A percentile compares a stretch with the other conserved stretches of the same genome.
Conservation (phyloP, 2,329 filamentous ascomycete species). For the Endoconidiophora polonica region DNA sequence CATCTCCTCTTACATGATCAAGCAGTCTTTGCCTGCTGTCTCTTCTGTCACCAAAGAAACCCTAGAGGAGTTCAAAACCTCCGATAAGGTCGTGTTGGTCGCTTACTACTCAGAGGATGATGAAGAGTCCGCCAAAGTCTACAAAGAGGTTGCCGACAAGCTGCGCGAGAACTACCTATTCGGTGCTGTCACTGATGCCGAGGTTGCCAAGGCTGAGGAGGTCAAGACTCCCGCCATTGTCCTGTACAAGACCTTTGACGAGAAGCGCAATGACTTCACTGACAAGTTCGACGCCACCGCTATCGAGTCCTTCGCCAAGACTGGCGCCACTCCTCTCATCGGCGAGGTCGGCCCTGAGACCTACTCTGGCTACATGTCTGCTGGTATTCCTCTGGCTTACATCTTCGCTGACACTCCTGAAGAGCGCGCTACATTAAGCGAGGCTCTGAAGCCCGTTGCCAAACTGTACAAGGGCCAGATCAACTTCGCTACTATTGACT, state of each 20-base stretch:
- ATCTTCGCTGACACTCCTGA: conserved; percentile 89
- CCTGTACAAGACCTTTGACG: conserved; percentile 95
- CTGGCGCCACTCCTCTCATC: conserved; percentile 71
- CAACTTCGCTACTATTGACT: conserved; percentile 97
- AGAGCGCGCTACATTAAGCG: conserved; percentile 66
- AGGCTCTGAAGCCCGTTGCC: conserved; percentile 68
- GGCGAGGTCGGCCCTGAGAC: conserved; percentile 96
- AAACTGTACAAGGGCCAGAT: conserved; percentile 84
- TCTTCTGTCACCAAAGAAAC: conserved; percentile 67
- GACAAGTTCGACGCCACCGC: conserved; percentile 68
- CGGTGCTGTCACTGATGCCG: conserved; percentile 68
- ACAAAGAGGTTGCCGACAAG: conserved; percentile 52
- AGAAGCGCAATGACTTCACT: conserved; percentile 74
- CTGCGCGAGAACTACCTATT: conserved; percentile 88
- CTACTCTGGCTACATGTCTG: conserved; percentile 85
- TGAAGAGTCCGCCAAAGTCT: conserved; percentile 78
- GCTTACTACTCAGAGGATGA: conserved; percentile 69
- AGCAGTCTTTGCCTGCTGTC: conserved; percentile 88
- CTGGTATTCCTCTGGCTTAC: conserved; percentile 85
- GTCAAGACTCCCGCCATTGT: conserved; percentile 76
- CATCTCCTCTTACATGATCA: conserved; percentile 82
- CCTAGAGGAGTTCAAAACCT: conserved; percentile 89
- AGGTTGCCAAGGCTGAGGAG: conserved; percentile 75
- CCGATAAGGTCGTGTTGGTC: conserved; percentile 90
- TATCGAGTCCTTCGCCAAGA: conserved; percentile 71